A percentile compares a stretch with the other conserved stretches of the same genome.
phyloP scores from a whole-genome alignment of 2,329 filamentous ascomycete genomes.

The Phialocephala sp. region DNA sequence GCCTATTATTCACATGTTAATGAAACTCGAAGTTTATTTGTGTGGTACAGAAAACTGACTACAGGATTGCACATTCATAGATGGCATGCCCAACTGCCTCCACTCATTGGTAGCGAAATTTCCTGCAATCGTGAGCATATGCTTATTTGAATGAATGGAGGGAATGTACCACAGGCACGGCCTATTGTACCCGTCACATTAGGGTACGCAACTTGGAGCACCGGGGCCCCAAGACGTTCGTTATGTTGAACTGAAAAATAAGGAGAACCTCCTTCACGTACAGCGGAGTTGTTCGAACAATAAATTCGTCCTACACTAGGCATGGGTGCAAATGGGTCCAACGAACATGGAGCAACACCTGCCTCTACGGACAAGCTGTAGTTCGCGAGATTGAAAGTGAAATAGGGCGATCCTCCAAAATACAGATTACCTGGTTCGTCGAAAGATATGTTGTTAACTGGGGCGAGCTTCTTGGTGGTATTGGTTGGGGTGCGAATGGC shows the following conservation, averaged over 20 bases:
- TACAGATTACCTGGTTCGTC: background rate
- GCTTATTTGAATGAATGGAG: background rate
- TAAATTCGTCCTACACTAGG: background rate
- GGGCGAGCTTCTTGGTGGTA: background rate
- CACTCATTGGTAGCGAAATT: background rate
- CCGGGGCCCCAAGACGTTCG: background rate
- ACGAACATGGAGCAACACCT: background rate
- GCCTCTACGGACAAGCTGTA: background rate
- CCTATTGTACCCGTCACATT: background rate
- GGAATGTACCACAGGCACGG: background rate
- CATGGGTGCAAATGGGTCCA: background rate
- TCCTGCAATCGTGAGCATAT: background rate
- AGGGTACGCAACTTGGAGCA: background rate
- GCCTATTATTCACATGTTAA: background rate
- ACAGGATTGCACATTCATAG: background rate
- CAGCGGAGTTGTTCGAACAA: background rate
- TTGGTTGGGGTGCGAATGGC: background rate
- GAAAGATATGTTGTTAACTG: background rate
- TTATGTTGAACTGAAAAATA: background rate
- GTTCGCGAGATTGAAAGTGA: background rate
- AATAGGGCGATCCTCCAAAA: background rate
- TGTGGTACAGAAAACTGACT: background rate
- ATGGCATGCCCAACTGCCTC: background rate
- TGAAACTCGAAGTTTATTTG: background rate
- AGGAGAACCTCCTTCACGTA: background rate